Conservation (phyloP, 768 basidiomycete genomes). For the Suillus placidus region DNA sequence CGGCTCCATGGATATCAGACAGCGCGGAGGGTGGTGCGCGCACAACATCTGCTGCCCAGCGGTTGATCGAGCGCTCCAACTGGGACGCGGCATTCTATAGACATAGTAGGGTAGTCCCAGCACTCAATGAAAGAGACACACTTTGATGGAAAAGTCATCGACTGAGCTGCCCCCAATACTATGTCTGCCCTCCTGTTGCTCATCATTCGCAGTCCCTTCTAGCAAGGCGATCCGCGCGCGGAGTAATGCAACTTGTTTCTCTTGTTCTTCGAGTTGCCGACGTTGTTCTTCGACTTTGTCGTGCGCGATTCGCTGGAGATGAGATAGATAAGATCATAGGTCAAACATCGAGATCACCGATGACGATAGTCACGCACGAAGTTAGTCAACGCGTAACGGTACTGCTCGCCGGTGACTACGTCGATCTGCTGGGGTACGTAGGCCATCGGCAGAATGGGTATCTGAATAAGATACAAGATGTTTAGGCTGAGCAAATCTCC, state of each 20-base stretch:
- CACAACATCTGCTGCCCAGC: constrained; percentile 82
- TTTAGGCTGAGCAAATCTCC: neutral
- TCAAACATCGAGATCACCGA: constrained; percentile 3
- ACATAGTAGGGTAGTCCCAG: neutral
- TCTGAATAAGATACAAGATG: neutral
- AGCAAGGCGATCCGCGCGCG: constrained; percentile 70
- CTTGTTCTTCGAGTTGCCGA: constrained; percentile 78
- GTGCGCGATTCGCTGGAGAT: constrained; percentile 74
- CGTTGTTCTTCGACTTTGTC: constrained; percentile 87
- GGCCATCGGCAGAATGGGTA: constrained; percentile 14
- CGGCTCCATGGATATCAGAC: constrained; percentile 56
- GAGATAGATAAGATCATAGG: constrained; percentile 2
- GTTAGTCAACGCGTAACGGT: constrained; percentile 82
- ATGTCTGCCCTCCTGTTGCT: constrained; percentile 28
- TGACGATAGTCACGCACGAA: constrained; percentile 53
- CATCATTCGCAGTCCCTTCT: constrained; percentile 59
- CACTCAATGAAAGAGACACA: constrained; percentile 32
- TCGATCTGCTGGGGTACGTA: constrained; percentile 28
- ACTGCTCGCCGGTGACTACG: constrained; percentile 59
- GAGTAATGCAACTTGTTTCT: constrained; percentile 76
- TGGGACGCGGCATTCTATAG: constrained; percentile 77
- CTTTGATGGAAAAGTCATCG: constrained; percentile 90
- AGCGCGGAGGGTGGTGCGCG: constrained; percentile 57
- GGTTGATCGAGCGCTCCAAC: constrained; percentile 81
- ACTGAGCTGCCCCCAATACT: constrained; percentile 67